Base-by-base conservation (phyloP, 805 yeast genomes). In the Kodamaea kaohsiungensis region DNA sequence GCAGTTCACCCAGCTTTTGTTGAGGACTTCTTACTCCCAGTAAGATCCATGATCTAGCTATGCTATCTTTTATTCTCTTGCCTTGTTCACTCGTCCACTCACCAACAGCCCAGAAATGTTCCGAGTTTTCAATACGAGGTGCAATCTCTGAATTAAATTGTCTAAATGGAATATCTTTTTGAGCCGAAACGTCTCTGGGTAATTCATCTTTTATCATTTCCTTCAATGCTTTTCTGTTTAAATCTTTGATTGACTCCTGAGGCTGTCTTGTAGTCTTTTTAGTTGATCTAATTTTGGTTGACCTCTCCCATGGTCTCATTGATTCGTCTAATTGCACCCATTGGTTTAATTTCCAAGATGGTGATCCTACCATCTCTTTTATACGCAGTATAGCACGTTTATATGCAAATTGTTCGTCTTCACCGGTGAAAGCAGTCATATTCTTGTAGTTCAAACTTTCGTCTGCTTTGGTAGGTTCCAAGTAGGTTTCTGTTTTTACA, bases 391-490 rank as follows among this genome's bases (percentile, higher is more conserved):
- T 85, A 0, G 92, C 91, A 59, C 92, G 70, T 57, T 82, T 83
- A 61, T 80, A 87, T 2, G 92, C 91, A 68, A 87, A 87, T 69
- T 78, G 79, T 63, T 87, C 92, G 67, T 87, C 92, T 61, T 87
- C 90, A 19, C 92, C 92, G 0, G 91, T 87, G 61, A 87, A 87
- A 8, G 84, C 83, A 9, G 74, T 71, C 16, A 78, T 65, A 50
- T 84, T 76, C 12, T 79, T 73, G 59, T 76, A 83, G 60, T 83
- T 73, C 9, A 69, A 68, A 22, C 35, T n/a, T 27, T 38, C 49
- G 10, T 47, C 51, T 4, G 19, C 48, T 39, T 49, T 43, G 30
- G 9, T 25, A 18, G 38, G 37, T 42, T 55, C 53, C 22, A 12
- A 46, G 46, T 59, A 65, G 5, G 59, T 61, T 46, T 61, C 65